Evolutionary conservation across 352 stramenopile genomes (phyloP), one percentile per base, ranked within the genome.

Genomic region (Pythium apleroticum): DNA sequence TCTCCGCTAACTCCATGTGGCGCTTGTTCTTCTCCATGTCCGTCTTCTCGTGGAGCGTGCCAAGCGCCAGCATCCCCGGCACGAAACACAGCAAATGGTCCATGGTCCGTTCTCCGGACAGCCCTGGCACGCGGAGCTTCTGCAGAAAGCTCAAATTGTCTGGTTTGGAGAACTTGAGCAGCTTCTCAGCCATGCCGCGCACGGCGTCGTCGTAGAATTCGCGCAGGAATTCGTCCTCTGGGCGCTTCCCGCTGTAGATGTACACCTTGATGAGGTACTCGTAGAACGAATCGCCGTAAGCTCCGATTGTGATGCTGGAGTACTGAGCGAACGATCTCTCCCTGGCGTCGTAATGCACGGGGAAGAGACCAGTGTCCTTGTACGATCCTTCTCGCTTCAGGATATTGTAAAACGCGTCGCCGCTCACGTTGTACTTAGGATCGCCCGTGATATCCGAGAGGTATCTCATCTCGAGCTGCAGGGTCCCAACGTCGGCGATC

Each of bases 221-320:
- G n/a, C 88, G 72, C 33, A 93, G 48, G 41, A 82, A 91, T 22
- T 56, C 65, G 53, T 96, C 89, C 28, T 91, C 60, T 17, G 73
- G 24, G 10, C 72, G 72, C 62, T 89, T 89, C 41, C 94, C 95
- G 43, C 92, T 97, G 80, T 98, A 97, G n/a, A 99, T 71, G 80
- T 93, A 99, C 37, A 97, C 81, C 77, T 99, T 99, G 41, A 99
- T 73, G 56, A 99, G 76, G 74, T 99, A 99, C 77, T 99, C 97
- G 73, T 99, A 99, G 69, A 98, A 97, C 15, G 89, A 98, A 72
- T 99, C 98, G 12, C 90, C 93, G 46, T 97, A 88, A 12, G 96
- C 96, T 37, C 97, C 97, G 68, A 99, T 91, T 12, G 91, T 97
- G 57, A 98, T 80, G n/a, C 55, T 66, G 49, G 52, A 74, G 20